Evolutionary conservation across 2,329 filamentous ascomycete genomes (phyloP), one percentile per base, ranked within the genome.

Genomic region (Cercospora brassicicola): DNA sequence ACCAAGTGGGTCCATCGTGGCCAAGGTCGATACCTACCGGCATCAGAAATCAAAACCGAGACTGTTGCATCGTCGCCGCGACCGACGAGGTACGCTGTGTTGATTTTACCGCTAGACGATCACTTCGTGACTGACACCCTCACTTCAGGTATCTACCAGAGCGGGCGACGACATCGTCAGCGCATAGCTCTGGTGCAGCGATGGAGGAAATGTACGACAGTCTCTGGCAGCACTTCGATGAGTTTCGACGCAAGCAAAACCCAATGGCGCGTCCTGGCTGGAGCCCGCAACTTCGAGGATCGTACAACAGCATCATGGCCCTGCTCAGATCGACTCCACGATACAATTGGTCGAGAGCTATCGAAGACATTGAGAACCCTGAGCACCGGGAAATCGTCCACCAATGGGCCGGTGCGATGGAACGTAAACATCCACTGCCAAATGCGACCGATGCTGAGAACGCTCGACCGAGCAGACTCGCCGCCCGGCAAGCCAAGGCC

Each of bases 1-100:
- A 73, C 75, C 59, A 69, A 73, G 45, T 78, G 75, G 74, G 71
- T 78, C 31, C 76, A 78, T 70, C 75, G 76, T 48, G 76, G 76
- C 36, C 75, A 77, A 71, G 76, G 76, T 23, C 74, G 76, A 56
- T 78, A 77, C 61, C 62, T 76, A 26, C 76, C 76, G 59, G 74
- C 70, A 10, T 67, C 65, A 23, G 69, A 69, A 33, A 20, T 73
- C 66, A 71, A 67, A 18, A 13, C 59, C 7, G 70, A 69, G 11
- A 42, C 51, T 20, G 30, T 63, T 10, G 51, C 61, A 20, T 65
- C 60, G 28, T 66, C 64, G 26, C 60, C 64, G 10, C 67, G 68
- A 23, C 66, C 70, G n/a, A 69, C 64, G n/a, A 66, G 72, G 72
- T 72, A 66, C 20, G 65, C 59, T 45, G 11, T 11, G 8, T 48